Base-by-base conservation (phyloP, 805 yeast species). In the Jamesozyma spencerorum region DNA sequence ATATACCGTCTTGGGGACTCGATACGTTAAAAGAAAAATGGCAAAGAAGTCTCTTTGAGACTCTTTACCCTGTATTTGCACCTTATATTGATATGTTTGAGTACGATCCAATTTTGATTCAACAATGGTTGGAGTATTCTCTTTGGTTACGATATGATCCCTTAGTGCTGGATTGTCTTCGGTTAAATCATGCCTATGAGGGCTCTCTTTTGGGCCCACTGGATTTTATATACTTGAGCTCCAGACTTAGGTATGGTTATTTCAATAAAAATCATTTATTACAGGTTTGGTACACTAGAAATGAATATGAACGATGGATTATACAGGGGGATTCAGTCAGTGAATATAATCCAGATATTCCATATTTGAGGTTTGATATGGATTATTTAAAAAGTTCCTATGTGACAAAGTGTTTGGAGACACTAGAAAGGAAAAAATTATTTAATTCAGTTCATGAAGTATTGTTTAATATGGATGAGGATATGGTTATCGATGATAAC, bases 81-180 rank as follows among this genome's bases (percentile, higher is more conserved):
- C 43, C 49, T 11, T 57, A 49, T 40, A 36, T 57, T 11, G 46
- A 44, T 11, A 45, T 54, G 15, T 59, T 57, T 42, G 57, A 50
- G 31, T 50, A 56, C 35, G 34, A 47, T n/a, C 53, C 53, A 2
- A 41, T 42, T 5, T 37, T 57, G 17, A 38, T 57, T 3, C 43
- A 41, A 12, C 22, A 41, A 12, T 60, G 63, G 63, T 36, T 56
- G 4, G 44, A 44, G 5, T 53, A 48, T 38, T 42, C 55, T 3
- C 31, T 47, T 2, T 55, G 60, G 57, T 36, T 59, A 15, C 38
- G 58, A 14, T 58, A 53, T 39, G 65, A 60, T 41, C 40, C 54
- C 12, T 44, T 60, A n/a, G 45, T 54, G 11, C 38, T 57, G 29
- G 65, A 60, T 42, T 50, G 54, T 36, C 31, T 60, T 24, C 37